phyloP scores from a whole-genome alignment of 2,329 filamentous ascomycete genomes.

The Beauveria scarabaeidicola region DNA sequence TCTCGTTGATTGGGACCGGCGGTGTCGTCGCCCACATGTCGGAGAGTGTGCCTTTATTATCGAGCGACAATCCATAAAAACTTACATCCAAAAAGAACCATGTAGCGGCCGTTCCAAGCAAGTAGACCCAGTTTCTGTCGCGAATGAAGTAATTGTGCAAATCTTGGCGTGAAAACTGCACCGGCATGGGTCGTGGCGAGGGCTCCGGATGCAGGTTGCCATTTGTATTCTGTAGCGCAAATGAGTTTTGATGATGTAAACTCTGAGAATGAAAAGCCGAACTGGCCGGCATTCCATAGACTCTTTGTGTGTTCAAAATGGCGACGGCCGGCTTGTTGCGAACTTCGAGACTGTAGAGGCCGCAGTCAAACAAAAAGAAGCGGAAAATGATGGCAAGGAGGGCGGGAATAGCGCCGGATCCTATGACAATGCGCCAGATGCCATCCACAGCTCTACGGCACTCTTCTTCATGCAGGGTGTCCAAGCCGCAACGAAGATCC shows the following conservation, averaged over 20 bases:
- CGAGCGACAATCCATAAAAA: conserved; percentile 47
- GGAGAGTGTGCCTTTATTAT: conserved; percentile 33
- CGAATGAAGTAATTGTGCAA: conserved; percentile 42
- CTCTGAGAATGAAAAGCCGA: conserved; percentile 8
- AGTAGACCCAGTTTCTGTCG: conserved; percentile 38
- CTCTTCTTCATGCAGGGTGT: conserved; percentile 34
- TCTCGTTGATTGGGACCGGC: conserved; percentile 25
- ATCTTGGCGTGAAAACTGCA: conserved; percentile 41
- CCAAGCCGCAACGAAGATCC: conserved; percentile 39
- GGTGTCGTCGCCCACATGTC: conserved; percentile 34
- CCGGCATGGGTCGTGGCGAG: conserved; percentile 30
- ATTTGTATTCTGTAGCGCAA: conserved; percentile 21
- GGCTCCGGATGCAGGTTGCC: conserved; percentile 24
- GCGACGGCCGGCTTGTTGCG: conserved; percentile 52
- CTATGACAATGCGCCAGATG: conserved; percentile 60
- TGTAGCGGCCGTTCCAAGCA: conserved; percentile 37
- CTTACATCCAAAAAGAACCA: conserved; percentile 50
- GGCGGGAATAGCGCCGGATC: conserved; percentile 55
- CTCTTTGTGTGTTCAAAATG: conserved; percentile 49
- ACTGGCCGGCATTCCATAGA: conserved; percentile 38
- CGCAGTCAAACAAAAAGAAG: conserved; percentile 58
- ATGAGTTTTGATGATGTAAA: conserved; percentile 14
- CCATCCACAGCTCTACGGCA: conserved; percentile 44
- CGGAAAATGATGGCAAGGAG: conserved; percentile 57
- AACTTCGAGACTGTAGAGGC: conserved; percentile 57